Percentiles rank a stretch among this genome's conserved stretches.
Conservation (phyloP, 1,284 basidiomycete species). For the Meira miltonrushii region DNA sequence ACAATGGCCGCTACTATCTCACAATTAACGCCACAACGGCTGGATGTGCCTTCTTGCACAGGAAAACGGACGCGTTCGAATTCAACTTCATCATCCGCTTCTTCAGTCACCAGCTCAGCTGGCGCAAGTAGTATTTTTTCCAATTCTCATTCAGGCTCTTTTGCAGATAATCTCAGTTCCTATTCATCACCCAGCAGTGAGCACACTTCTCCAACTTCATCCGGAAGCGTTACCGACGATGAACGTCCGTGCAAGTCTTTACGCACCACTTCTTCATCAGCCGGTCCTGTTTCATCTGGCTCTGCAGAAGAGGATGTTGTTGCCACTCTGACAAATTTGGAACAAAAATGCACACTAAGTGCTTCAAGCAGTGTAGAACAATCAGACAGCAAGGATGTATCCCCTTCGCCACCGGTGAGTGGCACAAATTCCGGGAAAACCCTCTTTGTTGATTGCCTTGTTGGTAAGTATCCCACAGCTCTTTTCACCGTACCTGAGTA, state of each 20-base stretch:
- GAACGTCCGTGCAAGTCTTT: constrained; percentile 3
- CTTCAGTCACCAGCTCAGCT: constrained; percentile 1
- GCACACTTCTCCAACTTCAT: constrained; percentile 4
- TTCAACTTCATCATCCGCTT: constrained; percentile 9
- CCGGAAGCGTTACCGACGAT: neutral
- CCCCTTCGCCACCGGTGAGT: constrained; percentile 43
- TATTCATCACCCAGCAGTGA: constrained; percentile 3
- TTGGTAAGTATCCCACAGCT: constrained; percentile 30
- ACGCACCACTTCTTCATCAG: neutral
- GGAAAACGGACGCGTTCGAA: constrained; percentile 17
- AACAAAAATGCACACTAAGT: constrained; percentile 18
- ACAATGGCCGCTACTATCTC: neutral
- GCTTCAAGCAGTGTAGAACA: constrained; percentile 30
- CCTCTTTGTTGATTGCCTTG: constrained; percentile 33
- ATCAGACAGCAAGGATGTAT: constrained; percentile 17
- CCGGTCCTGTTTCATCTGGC: neutral
- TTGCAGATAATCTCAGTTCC: neutral
- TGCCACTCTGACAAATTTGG: neutral
- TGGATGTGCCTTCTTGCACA: neutral
- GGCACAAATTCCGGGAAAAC: constrained; percentile 55
- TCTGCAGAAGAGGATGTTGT: constrained; percentile 5
- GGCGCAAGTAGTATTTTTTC: constrained; percentile 8
- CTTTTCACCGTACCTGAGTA: neutral
- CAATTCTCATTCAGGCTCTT: neutral
- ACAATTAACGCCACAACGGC: neutral